Base-by-base conservation (phyloP, 768 basidiomycete genomes). In the Termitomyces sp. region DNA sequence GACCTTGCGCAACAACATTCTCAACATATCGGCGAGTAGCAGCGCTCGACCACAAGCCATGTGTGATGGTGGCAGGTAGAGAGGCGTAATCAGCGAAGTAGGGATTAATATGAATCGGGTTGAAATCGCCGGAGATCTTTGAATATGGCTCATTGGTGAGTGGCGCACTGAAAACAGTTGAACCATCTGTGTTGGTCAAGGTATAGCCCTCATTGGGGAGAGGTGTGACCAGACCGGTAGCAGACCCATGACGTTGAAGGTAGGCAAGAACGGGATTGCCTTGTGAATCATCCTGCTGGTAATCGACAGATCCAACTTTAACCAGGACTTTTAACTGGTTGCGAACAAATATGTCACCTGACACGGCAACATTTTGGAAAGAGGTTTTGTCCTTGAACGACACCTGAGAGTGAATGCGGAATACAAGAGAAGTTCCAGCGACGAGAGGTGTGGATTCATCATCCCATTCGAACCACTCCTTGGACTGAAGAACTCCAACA, bases 401-500 rank as follows among this genome's bases (percentile, higher is more conserved):
- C 38, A 94, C 86, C 64, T 89, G 85, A 3, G 94, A 93, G 65
- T 86, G 84, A 61, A 90, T 79, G 61, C 90, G 90, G 92, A 98
- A 97, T 62, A 94, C 85, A 51, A 99, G 85, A 1, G 83, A 82
- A 36, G 88, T 88, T 24, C 95, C 94, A 8, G 88, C 82, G 44
- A 83, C 75, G 50, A 95, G 85, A 26, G 93, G 88, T 56, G 81
- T 80, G 6, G 84, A 76, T 45, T 91, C 85, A 66, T 96, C 88
- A 52, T 90, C 87, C 96, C 95, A 98, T 51, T 88, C 86, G 73
- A 98, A 94, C 97, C 97, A 99, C 68, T 96, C 91, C 77, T 99
- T 99, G 47, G 92, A 92, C 68, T 90, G 85, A 6, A 99, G 77
- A 18, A 98, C 92, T 43, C 93, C 95, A 62, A 98, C 87, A 33